Base-by-base conservation (phyloP, 1,139 yeast genomes). In the Debaryomyces udenii region DNA sequence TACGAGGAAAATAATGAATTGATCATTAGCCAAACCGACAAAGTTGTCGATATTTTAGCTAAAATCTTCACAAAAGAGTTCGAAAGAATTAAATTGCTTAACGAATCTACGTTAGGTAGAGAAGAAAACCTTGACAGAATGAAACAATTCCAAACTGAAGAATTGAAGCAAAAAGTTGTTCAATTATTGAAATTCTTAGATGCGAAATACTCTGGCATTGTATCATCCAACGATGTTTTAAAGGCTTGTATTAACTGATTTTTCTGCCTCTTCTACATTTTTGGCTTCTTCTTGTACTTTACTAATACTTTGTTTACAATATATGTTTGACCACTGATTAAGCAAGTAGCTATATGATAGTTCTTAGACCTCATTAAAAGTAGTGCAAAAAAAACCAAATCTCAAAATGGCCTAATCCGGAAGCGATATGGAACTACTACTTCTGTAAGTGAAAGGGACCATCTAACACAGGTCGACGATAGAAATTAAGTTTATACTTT, bases 61-160 rank as follows among this genome's bases (percentile, higher is more conserved):
- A 72, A 75, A 50, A 87, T 87, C 27, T 88, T 90, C 63, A 66
- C 76, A 43, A 84, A 84, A 60, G 95, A 87, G 56, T 73, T 77
- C 47, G 93, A 85, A 61, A 78, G 83, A 63, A 72, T 79, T 46
- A 83, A 81, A 62, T 71, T 86, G 58, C 81, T 81, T 46, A 76
- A 73, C 55, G 89, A 84, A 57, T 77, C 87, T 44, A 85, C 95
- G 31, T 70, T 86, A 56, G 95, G 94, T 48, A 83, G 93, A 74
- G 93, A 85, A 65, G 90, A 84, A 63, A 81, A 83, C 64, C 73
- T 83, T 59, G 93, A 84, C 52, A 76, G 85, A 62, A 69, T 81
- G 65, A 86, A 82, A 67, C 96, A 88, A 65, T 88, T 89, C 66
- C 85, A 82, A 52, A 71, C 70, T 47, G 86, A 76, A 15, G 91